A percentile compares a stretch with the other conserved stretches of the same genome.
Evolutionary conservation across 768 basidiomycete genomes (phyloP).

Genomic region (Boletus rubescentipes): DNA sequence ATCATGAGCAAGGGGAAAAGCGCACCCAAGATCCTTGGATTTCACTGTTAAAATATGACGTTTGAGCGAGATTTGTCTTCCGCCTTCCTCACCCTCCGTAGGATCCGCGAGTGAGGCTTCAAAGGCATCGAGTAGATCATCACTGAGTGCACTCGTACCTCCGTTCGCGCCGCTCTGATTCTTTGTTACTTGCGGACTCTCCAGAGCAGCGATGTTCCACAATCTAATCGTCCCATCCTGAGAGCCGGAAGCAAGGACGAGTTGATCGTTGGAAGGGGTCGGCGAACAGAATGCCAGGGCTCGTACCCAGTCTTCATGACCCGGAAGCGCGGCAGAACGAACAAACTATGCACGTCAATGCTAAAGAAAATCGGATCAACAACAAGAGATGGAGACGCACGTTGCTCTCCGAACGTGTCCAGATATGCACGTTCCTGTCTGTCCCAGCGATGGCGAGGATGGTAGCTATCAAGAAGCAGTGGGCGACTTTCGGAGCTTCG

Average conservation of each 20-base stretch:
- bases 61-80: constrained; percentile 85
- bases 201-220: constrained; percentile 75
- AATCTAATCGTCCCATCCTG: constrained; percentile 93
- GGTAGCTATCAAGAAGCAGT: constrained; percentile 39
- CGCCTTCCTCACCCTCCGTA: constrained; percentile 74
- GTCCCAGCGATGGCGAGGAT: constrained; percentile 86
- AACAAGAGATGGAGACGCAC: constrained; percentile 36
- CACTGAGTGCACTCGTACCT: constrained; percentile 40
- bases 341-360: constrained; percentile 46
- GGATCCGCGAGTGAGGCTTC: constrained; percentile 77
- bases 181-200: constrained; percentile 8
- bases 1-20: constrained; percentile 21
- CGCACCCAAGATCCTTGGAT: constrained; percentile 29
- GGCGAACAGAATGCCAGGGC: constrained; percentile 64
- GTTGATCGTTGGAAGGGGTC: constrained; percentile 31
- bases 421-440: constrained; percentile 75
- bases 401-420: constrained; percentile 58
- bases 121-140: constrained; percentile 85
- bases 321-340: constrained; percentile 57
- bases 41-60: constrained; percentile 76
- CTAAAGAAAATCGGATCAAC: constrained; percentile 1
- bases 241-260: constrained; percentile 88
- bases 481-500: background rate
- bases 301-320: constrained; percentile 97
- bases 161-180: constrained; percentile 17